Evolutionary conservation across 1,284 basidiomycete genomes (phyloP), one percentile per base, ranked within the genome.

Genomic region (Cutaneotrichosporon cyanovorans): DNA sequence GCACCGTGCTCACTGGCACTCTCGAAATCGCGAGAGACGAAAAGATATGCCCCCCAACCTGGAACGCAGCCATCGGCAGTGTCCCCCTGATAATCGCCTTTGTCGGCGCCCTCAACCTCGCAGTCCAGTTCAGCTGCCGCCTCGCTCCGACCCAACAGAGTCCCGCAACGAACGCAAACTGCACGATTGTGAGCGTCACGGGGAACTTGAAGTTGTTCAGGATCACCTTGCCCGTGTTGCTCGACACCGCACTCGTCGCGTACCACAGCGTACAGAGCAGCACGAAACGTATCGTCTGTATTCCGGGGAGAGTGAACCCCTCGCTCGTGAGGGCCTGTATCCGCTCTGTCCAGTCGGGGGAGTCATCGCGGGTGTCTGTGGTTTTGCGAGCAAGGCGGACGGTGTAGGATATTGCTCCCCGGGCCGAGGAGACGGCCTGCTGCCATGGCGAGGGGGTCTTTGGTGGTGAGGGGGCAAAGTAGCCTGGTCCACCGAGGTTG

Each of bases 1-100:
- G 95, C 20, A 97, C 91, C 0, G 95, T 98, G 74, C 87, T 91
- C 47, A 98, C 93, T 5, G 87, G 90, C 51, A 97, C 95, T 46
- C 90, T 78, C 33, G 88, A 88, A 54, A 98, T 97, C 19, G 93
- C 95, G 73, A 98, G 84, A 57, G 88, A 92, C 22, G 88, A 89
- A 64, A 95, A 93, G 59, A 97, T 90, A 68, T 98, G 95, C 0
- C 95, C 95, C n/a, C 85, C 87, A 35, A 97, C 78, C 55, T 79
- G 78, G 71, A 98, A 98, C 46, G 87, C 77, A 22, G 89, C 90
- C 86, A 97, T 92, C 5, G 90, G 88, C 20, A 90, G 69, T 1
- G 92, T 93, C 50, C 79, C 85, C 50, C 73, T 74, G 18, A 97
- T 62, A 54, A 95, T 89, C 7, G 79, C 75, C 52, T 71, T 74